Conservation (phyloP, 192 early-diverging fungal genomes). For the Coemansia sp. region DNA sequence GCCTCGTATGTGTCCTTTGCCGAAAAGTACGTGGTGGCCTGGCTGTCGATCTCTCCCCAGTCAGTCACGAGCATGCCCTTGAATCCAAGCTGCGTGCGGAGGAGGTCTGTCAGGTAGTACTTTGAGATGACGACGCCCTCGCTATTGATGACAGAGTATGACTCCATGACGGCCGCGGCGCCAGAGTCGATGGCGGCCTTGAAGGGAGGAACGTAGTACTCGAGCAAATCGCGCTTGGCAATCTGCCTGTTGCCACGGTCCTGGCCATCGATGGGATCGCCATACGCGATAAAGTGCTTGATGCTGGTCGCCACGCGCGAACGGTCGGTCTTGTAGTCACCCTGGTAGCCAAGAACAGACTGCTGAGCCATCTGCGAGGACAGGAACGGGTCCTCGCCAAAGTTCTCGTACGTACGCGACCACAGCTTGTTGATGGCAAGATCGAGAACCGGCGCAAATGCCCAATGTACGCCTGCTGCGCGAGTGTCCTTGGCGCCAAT, state of each 20-base stretch:
- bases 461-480: constrained; percentile 63
- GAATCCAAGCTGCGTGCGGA: constrained; percentile 58
- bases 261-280: constrained; percentile 4
- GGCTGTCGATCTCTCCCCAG: constrained; percentile 60
- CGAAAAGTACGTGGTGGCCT: constrained; percentile 33
- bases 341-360: constrained; percentile 60
- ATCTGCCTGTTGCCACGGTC: constrained; percentile 39
- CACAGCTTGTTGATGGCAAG: constrained; percentile 60
- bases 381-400: constrained; percentile 62
- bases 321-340: constrained; percentile 63
- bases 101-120: constrained; percentile 58
- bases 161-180: constrained; percentile 59
- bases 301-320: constrained; percentile 62
- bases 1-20: constrained; percentile 57
- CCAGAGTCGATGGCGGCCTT: constrained; percentile 59
- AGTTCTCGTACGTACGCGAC: constrained; percentile 59
- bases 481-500: constrained; percentile 65
- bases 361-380: constrained; percentile 52
- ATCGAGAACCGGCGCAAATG: constrained; percentile 63
- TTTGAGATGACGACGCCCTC: constrained; percentile 60
- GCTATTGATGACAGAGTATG: constrained; percentile 61
- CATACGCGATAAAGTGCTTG: constrained; percentile 15
- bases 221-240: constrained; percentile 57
- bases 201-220: constrained; percentile 62
- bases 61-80: constrained; percentile 61